Evolutionary conservation across 331 rosid species (phyloP), one percentile per base, ranked within the genome.

Genomic region (Quercus lobata): DNA sequence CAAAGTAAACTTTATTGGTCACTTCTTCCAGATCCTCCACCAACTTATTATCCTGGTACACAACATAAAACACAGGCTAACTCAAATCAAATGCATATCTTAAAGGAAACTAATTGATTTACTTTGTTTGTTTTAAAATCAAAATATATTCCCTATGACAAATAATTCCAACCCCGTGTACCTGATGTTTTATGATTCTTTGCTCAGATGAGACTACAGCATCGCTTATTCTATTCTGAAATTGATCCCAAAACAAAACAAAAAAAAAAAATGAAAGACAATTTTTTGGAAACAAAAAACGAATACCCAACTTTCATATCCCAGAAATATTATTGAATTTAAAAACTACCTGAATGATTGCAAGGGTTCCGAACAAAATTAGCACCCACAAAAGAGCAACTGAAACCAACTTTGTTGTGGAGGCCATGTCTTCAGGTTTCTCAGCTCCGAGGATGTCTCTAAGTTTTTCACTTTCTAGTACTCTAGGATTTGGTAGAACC

Each of bases 1-100:
- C 96, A 74, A 94, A 92, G 86, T 68, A 94, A 58, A 91, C 98
- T 54, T 89, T 89, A 78, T 88, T 89, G 30, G 98, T 94, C 41
- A 92, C 93, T 83, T 78, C 84, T 77, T 89, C 94, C 86, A 87
- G 88, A 87, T 90, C 87, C 25, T 79, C 76, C 58, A 34, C 84
- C 80, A 60, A 46, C 60, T 70, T 73, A 76, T 74, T 77, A 73
- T 79, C 90, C 98, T 94, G 84, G 5, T 35, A 5, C 11, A 80
- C 37, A 83, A 82, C 12, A 72, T 3, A 4, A 46, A 30, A 35
- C 73, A 57, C 15, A 37, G 10, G 32, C 21, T 57, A 58, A 32
- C 14, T 52, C 65, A 11, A 80, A 78, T 18, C 37, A 69, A 24
- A 69, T 3, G 49, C 6, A 79, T 80, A 25, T 11, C 12, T 17